phyloP scores from a whole-genome alignment of 495 filamentous ascomycete genomes.

The Staphylotrichum longicolle region DNA sequence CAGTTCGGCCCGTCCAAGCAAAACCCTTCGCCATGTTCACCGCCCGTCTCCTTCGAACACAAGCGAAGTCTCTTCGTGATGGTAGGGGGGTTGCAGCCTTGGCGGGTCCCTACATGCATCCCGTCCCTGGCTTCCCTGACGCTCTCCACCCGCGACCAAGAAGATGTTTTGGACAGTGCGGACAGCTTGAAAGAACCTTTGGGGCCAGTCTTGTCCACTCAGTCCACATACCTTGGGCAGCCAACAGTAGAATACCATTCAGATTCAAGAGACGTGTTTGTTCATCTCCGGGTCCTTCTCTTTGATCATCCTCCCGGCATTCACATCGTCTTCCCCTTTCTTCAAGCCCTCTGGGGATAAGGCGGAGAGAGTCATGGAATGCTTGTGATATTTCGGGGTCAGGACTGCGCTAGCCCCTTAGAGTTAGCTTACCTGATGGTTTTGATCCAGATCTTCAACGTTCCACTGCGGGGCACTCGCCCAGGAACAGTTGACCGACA shows the following conservation, averaged over 20 bases:
- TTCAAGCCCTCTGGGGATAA: conserved; percentile 1
- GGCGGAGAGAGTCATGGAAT: neutral
- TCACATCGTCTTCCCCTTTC: neutral
- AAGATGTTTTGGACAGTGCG: no score
- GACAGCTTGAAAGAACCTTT: no score
- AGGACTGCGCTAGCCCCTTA: neutral
- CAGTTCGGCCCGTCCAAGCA: neutral
- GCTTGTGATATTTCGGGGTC: neutral
- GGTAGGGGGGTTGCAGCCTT: conserved; percentile 8
- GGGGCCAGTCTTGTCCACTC: no score
- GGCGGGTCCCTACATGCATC: conserved; percentile 6
- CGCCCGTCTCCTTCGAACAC: conserved; percentile 4
- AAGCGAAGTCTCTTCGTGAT: conserved; percentile 8
- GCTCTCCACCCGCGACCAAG: neutral
- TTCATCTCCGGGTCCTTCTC: no score
- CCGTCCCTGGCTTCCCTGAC: neutral
- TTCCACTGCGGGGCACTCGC: neutral
- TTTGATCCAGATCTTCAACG: conserved; percentile 21
- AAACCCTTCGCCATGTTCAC: neutral
- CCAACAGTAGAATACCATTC: no score
- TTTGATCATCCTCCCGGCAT: no score
- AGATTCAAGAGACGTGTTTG: no score
- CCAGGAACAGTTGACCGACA: conserved; percentile 9
- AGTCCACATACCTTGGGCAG: no score
- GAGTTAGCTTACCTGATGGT: neutral